Percentiles rank a stretch among this genome's conserved stretches.
Conservation (phyloP, 345 rosid species). For the Salix suchowensis region DNA sequence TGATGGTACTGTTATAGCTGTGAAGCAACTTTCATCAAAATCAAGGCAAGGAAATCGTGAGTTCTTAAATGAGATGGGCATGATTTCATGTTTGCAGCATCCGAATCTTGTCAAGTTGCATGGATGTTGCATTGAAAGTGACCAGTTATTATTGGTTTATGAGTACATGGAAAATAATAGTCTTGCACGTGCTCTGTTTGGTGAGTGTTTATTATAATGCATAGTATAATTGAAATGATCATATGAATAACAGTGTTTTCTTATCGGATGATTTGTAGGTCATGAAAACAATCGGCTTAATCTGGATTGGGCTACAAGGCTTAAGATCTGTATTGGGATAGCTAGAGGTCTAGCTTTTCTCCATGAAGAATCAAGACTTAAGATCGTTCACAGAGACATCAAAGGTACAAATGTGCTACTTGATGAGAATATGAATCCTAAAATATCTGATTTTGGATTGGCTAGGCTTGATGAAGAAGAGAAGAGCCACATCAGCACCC, state of each 20-base stretch:
- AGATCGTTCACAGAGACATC: constrained; percentile 36
- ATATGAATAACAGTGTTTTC: neutral
- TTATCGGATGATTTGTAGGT: constrained; percentile 7
- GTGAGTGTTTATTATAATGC: constrained; percentile 20
- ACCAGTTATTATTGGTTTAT: constrained; percentile 49
- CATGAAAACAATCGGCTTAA: constrained; percentile 4
- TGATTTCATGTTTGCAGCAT: constrained; percentile 58
- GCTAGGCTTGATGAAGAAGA: constrained; percentile 34
- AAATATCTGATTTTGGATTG: constrained; percentile 37
- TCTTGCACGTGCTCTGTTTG: constrained; percentile 45
- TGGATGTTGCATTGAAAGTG: constrained; percentile 53
- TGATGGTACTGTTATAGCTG: constrained; percentile 55
- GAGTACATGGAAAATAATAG: constrained; percentile 60
- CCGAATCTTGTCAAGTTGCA: constrained; percentile 53
- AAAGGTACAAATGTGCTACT: constrained; percentile 30
- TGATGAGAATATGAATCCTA: constrained; percentile 28
- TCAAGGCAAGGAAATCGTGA: constrained; percentile 61
- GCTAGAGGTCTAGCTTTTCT: constrained; percentile 36
- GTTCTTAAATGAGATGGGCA: constrained; percentile 53
- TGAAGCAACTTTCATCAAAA: constrained; percentile 47
- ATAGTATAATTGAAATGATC: neutral
- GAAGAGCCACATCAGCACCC: constrained; percentile 31
- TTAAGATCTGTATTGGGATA: constrained; percentile 29
- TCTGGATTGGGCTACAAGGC: constrained; percentile 31
- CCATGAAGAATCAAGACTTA: constrained; percentile 31